Base-by-base conservation (phyloP, 208 protist species). In the Trypanosoma lewisi region DNA sequence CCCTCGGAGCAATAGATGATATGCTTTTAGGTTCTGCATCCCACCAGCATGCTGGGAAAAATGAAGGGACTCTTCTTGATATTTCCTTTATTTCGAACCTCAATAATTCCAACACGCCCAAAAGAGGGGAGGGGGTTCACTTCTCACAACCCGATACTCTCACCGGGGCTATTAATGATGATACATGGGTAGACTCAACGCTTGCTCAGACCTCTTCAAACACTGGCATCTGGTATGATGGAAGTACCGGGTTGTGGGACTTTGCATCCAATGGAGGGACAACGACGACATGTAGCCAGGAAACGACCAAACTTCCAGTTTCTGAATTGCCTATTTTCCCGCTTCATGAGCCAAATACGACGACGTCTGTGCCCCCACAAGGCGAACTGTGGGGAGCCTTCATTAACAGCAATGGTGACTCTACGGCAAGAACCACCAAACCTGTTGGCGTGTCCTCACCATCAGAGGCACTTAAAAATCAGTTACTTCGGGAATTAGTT, bases 401-500 rank as follows among this genome's bases (percentile, higher is more conserved):
- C 19, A 42, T 5, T 17, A 39, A 8, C 17, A 60, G 34, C 17
- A 49, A 33, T 28, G 25, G 47, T 49, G 49, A 63, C 3, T 33
- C 30, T 34, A 25, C 21, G 14, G 21, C 21, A 25, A 34, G 28
- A 56, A 49, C 9, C 50, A 57, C 27, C 30, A 63, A 42, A 31
- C 14, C 17, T 33, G 34, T 8, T 57, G 64, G 49, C 21, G 36
- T n/a, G 27, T 2, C 51, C 25, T 42, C 37, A 19, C 37, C 49
- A 14, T 55, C 59, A 28, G 67, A 73, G 48, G 31, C 67, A 16
- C 52, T 73, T 1, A 65, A 44, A 33, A 63, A 37, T 49, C 67
- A 66, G 25, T 31, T 73, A 41, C 44, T 73, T 23, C 58, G 57
- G 14, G 39, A 59, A 23, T 37, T 73, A 31, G 67, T 73, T 47